Conservation (phyloP, 2,329 filamentous ascomycete species). For the Neonectria neomacrospora region DNA sequence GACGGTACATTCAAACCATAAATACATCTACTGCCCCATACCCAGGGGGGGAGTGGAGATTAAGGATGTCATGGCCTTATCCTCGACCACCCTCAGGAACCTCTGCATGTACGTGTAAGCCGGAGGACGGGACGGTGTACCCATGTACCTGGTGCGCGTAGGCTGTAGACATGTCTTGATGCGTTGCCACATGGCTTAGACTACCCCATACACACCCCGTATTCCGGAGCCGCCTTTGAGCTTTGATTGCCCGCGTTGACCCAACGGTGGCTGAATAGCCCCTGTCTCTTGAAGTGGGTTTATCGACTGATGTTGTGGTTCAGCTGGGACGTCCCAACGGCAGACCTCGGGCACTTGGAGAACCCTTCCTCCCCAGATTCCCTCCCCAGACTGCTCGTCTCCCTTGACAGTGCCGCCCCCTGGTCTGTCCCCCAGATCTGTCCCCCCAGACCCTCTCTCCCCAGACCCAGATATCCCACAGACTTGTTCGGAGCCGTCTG, state of each 20-base stretch:
- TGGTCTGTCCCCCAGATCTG: constrained; percentile 19
- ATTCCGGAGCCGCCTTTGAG: constrained; percentile 19
- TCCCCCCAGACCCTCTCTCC: constrained; percentile 14
- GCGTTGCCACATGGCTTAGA: constrained; percentile 22
- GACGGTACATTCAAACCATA: neutral
- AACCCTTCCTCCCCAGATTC: constrained; percentile 14
- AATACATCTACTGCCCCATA: constrained; percentile 18
- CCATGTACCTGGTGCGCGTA: neutral
- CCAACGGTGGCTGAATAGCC: constrained; percentile 12
- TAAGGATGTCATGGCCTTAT: constrained; percentile 12
- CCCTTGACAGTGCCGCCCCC: neutral
- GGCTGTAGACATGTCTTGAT: neutral
- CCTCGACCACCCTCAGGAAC: constrained; percentile 19
- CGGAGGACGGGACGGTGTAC: constrained; percentile 5
- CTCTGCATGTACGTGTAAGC: constrained; percentile 20
- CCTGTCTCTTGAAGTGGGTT: constrained; percentile 15
- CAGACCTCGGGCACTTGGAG: constrained; percentile 6
- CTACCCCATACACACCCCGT: constrained; percentile 16
- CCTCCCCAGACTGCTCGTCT: constrained; percentile 12
- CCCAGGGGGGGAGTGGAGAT: constrained; percentile 2
- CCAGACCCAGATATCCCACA: constrained; percentile 8
- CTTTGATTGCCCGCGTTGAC: constrained; percentile 1
- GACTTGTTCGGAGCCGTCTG: neutral
- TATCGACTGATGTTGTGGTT: constrained; percentile 16
- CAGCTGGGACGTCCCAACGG: constrained; percentile 15